Evolutionary conservation across 352 stramenopile species (phyloP), one percentile per base, ranked within the genome.

Genomic region (Hyaloperonospora arabidopsidis): DNA sequence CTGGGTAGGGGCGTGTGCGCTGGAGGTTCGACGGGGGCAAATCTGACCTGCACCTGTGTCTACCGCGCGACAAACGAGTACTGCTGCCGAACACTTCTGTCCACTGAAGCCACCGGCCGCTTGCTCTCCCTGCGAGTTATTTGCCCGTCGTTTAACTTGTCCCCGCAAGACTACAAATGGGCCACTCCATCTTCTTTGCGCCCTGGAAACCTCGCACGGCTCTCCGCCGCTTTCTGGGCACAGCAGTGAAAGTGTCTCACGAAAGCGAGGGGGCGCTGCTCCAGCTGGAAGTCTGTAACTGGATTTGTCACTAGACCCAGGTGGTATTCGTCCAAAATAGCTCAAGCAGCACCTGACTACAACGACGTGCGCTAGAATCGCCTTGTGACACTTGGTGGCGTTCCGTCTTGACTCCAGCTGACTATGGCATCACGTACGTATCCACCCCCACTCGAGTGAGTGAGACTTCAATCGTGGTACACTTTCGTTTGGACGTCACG

Each of bases 111-210:
- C n/a, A n/a, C n/a, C n/a, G n/a, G 35, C 25, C 40, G 44, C 47
- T 49, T 45, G 25, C 59, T 32, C 54, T 62, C 35, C 41, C 38
- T 41, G 29, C 29, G 14, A 11, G 19, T 19, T 57, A 46, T 22
- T 45, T 59, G 48, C 18, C 35, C 23, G 38, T 59, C 21, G 61
- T 59, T 57, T 61, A 57, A 59, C 60, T 67, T 45, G 50, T 62
- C 45, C 50, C 28, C 50, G 61, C 51, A 69, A 69, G 61, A 69
- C 57, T 65, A 28, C 17, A 65, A 69, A 69, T 69, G 61, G 28
- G 44, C 49, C 22, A 23, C 45, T 47, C 43, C 54, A 63, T 63
- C 18, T 52, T 29, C 36, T 45, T 35, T 45, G 35, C 53, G 36
- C 46, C 45, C 44, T 62, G 32, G 41, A 59, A 59, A 51, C 57